A percentile compares a stretch with the other conserved stretches of the same genome.
Evolutionary conservation across 306 rosid species (phyloP).

Genomic region (Rubus idaeus): DNA sequence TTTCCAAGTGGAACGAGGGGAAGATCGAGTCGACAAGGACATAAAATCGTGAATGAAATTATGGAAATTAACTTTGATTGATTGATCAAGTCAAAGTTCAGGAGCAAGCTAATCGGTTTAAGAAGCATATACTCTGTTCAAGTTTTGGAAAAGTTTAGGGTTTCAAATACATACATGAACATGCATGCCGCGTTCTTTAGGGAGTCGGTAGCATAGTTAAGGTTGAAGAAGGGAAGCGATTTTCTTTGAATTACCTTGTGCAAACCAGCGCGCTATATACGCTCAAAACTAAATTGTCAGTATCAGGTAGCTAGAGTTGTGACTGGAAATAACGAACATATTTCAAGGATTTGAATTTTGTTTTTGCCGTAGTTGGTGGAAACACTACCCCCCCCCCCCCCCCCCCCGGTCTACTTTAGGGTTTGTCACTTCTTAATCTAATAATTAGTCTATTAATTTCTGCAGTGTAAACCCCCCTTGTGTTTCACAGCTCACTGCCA

Average conservation of each 20-base stretch:
- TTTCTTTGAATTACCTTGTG: slow-evolving; percentile 20
- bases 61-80: neutral
- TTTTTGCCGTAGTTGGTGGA: slow-evolving; percentile 50
- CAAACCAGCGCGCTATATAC: slow-evolving; percentile 4
- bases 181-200: slow-evolving; percentile 37
- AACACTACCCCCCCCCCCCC: slow-evolving; percentile 34
- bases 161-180: slow-evolving; percentile 22
- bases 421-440: slow-evolving; percentile 39
- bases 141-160: slow-evolving; percentile 8
- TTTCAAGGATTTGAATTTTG: slow-evolving; percentile 66
- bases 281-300: slow-evolving; percentile 28
- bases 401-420: slow-evolving; percentile 42
- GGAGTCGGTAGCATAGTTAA: slow-evolving; percentile 36
- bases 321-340: slow-evolving; percentile 31
- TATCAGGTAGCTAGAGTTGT: slow-evolving; percentile 14
- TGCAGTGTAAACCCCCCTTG: slow-evolving; percentile 6
- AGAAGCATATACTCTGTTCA: neutral
- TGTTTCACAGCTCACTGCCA: slow-evolving; percentile 49
- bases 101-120: neutral
- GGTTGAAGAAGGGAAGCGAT: slow-evolving; percentile 20
- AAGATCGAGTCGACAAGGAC: no score
- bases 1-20: no score
- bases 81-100: neutral
- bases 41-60: no score
- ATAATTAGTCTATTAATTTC: slow-evolving; percentile 3